Percentiles rank a stretch among this genome's conserved stretches.
Evolutionary conservation across 164 flowering plant genomes (phyloP).

Genomic region (Malania oleifera): DNA sequence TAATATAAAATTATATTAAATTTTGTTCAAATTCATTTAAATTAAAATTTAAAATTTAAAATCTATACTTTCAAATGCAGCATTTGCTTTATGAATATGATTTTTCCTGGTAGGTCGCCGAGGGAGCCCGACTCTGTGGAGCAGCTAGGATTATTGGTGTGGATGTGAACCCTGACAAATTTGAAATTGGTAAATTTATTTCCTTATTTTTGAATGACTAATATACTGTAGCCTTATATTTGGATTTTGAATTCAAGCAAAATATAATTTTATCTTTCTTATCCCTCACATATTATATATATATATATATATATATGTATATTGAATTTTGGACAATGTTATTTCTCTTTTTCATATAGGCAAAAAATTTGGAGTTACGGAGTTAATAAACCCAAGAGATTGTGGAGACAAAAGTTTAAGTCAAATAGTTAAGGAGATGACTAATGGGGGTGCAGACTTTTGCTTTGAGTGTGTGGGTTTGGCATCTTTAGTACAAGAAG

Average conservation of each 20-base stretch:
- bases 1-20: too few relatives aligned
- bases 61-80: too few relatives aligned
- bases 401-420: slow-evolving; percentile 35
- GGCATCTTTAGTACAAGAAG: slow-evolving; percentile 57
- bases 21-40: too few relatives aligned
- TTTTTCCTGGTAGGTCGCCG: slow-evolving; percentile 43
- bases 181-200: slow-evolving; percentile 33
- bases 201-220: too few relatives aligned
- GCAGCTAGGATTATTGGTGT: slow-evolving; percentile 55
- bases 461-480: slow-evolving; percentile 75
- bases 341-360: slow-evolving; percentile 22
- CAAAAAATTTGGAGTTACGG: slow-evolving; percentile 52
- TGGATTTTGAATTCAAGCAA: too few relatives aligned
- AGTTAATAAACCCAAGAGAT: slow-evolving; percentile 35
- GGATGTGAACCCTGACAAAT: slow-evolving; percentile 45
- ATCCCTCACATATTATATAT: too few relatives aligned
- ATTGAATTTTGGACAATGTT: neutral
- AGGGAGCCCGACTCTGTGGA: slow-evolving; percentile 57
- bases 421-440: slow-evolving; percentile 56
- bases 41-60: too few relatives aligned
- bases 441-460: slow-evolving; percentile 73
- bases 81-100: neutral
- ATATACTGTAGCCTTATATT: too few relatives aligned
- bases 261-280: too few relatives aligned
- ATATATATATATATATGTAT: neutral